Percentiles rank a stretch among this genome's conserved stretches.
Conservation (phyloP, 2,329 filamentous ascomycete genomes). For the Nigrograna mackinnonii region DNA sequence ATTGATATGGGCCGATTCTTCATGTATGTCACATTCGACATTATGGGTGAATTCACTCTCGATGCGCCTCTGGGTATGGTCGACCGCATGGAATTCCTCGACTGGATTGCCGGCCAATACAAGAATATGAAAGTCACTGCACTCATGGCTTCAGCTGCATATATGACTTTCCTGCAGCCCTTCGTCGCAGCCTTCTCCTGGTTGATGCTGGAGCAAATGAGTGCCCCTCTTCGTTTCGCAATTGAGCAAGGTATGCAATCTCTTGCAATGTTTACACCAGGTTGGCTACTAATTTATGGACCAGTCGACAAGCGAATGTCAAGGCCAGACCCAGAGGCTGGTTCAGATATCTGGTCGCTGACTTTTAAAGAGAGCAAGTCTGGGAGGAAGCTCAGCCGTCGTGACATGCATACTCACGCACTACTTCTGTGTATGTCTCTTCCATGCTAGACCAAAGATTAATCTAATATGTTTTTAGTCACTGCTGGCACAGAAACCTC, state of each 20-base stretch:
- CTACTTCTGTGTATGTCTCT: too few relatives aligned
- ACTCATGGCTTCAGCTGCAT: background rate
- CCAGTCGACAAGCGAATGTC: too few relatives aligned
- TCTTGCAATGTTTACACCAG: too few relatives aligned
- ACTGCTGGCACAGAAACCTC: background rate
- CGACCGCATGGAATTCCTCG: background rate
- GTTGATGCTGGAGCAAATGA: background rate
- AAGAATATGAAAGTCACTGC: background rate
- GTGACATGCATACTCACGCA: too few relatives aligned
- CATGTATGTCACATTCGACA: slow-evolving; percentile 18
- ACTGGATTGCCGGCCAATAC: background rate
- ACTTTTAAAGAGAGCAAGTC: too few relatives aligned
- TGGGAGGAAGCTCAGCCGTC: too few relatives aligned
- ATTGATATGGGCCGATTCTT: slow-evolving; percentile 27
- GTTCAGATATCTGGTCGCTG: too few relatives aligned
- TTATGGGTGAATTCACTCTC: slow-evolving; percentile 7
- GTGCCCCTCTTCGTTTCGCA: background rate
- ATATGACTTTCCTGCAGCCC: background rate
- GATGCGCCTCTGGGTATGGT: slow-evolving; percentile 23
- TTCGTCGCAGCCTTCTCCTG: background rate
- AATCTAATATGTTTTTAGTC: too few relatives aligned
- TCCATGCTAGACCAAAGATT: too few relatives aligned
- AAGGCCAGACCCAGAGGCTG: too few relatives aligned
- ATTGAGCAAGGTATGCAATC: slow-evolving; percentile 2
- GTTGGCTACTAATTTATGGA: too few relatives aligned